A percentile compares a stretch with the other conserved stretches of the same genome.
phyloP scores from a whole-genome alignment of 306 rosid genomes.

The Psophocarpus tetragonolobus region DNA sequence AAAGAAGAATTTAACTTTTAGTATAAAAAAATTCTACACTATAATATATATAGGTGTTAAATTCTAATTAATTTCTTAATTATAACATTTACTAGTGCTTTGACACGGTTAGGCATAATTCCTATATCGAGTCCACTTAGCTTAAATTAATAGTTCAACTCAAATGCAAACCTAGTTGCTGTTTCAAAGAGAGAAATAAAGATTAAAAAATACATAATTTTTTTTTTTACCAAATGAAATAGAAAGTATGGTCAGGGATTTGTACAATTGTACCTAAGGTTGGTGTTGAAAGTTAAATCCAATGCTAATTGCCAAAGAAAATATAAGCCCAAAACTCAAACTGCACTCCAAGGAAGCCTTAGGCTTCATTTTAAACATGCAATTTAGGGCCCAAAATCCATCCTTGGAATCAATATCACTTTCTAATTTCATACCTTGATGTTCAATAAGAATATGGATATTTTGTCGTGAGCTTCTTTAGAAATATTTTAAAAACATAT shows the following conservation, averaged over 20 bases:
- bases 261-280: neutral
- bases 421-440: neutral
- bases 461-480: no score
- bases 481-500: no score
- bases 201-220: neutral
- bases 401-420: neutral
- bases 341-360: neutral
- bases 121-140: neutral
- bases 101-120: neutral
- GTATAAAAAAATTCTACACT: no score
- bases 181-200: neutral
- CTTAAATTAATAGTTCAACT: neutral
- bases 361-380: neutral
- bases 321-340: conserved; percentile 21
- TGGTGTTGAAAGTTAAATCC: neutral
- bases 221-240: neutral
- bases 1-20: no score
- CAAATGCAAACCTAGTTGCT: neutral
- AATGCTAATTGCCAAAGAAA: neutral
- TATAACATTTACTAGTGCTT: neutral
- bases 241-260: neutral
- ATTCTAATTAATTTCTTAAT: neutral
- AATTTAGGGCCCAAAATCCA: conserved; percentile 21
- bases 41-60: no score
- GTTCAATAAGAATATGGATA: neutral